Evolutionary conservation across 108 stramenopile genomes (phyloP), one percentile per base, ranked within the genome.

Genomic region (Seminavis robusta): DNA sequence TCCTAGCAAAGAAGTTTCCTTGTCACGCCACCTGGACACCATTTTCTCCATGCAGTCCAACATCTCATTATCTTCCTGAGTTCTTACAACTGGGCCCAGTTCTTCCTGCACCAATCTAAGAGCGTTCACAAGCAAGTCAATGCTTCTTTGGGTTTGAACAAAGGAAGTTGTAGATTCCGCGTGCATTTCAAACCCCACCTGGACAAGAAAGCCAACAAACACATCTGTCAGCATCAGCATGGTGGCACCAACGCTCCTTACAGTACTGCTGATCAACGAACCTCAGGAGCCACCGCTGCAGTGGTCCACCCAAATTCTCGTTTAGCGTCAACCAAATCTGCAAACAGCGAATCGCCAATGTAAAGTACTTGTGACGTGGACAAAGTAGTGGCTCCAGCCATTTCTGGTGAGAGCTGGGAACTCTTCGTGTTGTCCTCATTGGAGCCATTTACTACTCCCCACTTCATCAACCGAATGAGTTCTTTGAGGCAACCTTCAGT

Each of bases 241-340:
- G n/a, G n/a, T n/a, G n/a, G n/a, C n/a, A n/a, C 9, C 13, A 9
- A 37, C 9, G 13, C 36, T 37, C 36, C 9, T 53, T 47, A 43
- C 16, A 60, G 67, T n/a, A n/a, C n/a, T n/a, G n/a, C n/a, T n/a
- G n/a, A n/a, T n/a, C n/a, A n/a, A n/a, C n/a, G n/a, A 3, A 93
- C 86, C 41, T 93, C 92, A 2, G 92, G 86, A 8, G 84, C 81
- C 10, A 94, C 90, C 16, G 87, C 93, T n/a, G 87, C 93, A 17
- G 93, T 94, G 16, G 74, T 86, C 94, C 94, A 94, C 3, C 89
- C 88, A 47, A 74, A 91, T 56, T 91, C 88, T 11, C 90, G 83
- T 33, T 96, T 95, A 8, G 95, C 97, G 59, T 96, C 95, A 7
- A 98, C 97, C 30, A 98, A 62, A 79, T 98, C 96, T n/a, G 98